Evolutionary conservation across 345 rosid genomes (phyloP).

Genomic region (Linum trigynum): DNA sequence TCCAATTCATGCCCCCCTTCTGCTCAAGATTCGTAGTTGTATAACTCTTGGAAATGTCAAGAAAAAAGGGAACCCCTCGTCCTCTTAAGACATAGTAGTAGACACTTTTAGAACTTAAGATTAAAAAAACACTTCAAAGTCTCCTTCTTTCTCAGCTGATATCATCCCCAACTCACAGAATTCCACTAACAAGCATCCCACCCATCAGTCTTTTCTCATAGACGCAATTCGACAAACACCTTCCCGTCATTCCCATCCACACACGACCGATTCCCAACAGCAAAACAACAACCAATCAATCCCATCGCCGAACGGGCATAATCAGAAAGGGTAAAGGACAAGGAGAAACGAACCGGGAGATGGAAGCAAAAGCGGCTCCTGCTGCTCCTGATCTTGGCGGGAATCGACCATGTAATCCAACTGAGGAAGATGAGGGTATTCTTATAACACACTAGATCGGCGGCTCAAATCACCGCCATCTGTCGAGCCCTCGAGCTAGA

Average conservation of each 20-base stretch:
- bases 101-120: background rate
- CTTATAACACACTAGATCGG: background rate
- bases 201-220: background rate
- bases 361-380: background rate
- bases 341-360: background rate
- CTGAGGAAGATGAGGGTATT: background rate
- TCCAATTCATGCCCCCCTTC: no score
- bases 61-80: no score
- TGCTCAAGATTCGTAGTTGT: no score
- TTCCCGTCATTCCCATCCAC: background rate
- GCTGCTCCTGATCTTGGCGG: background rate
- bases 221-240: background rate
- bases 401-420: background rate
- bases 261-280: background rate
- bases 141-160: no score
- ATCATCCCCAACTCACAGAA: no score
- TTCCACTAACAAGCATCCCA: background rate
- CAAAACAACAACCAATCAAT: background rate
- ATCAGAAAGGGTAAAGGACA: background rate
- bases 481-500: background rate
- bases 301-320: background rate
- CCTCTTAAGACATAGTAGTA: no score
- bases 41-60: no score
- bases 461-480: background rate
- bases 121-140: no score